Base-by-base conservation (phyloP, 1,284 basidiomycete genomes). In the Ceratobasidium sp. region DNA sequence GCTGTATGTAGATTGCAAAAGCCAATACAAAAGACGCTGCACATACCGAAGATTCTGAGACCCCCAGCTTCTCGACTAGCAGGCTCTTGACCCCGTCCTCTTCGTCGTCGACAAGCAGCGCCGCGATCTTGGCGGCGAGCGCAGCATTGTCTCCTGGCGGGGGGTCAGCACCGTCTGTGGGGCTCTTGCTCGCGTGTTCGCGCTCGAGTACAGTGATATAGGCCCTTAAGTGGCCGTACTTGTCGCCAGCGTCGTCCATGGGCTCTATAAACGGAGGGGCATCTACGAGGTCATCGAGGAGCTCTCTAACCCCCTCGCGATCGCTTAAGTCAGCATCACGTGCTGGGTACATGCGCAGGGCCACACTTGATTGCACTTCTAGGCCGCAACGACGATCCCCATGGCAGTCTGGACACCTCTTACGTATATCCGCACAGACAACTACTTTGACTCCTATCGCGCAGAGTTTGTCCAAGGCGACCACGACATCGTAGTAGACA, bases 81-180 rank as follows among this genome's bases (percentile, higher is more conserved):
- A 94, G 77, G 1, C 80, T 78, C 82, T 95, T 95, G 78, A 96
- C 86, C 71, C 89, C 88, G 73, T 96, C 94, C 80, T 96, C 94
- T 73, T 91, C 88, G 80, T 97, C 94, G 72, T 89, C 87, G 55
- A 87, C 87, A 55, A 97, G 86, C 60, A 93, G 81, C 3, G 83
- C 81, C 32, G 92, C 90, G 14, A 95, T 89, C 77, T 85, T 85
- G 77, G 85, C 86, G 23, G 94, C 86, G 10, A 94, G 81, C 45
- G 84, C 82, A 1, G 85, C 81, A 52, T 84, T 85, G 72, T 48
- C 50, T 21, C n/a, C n/a, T 6, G 48, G 46, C 16, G 50, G 50
- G 50, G 23, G 32, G 36, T 67, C 62, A 21, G 34, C 1, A 21
- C 36, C 32, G 4, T 55, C 62, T 16, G 58, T 60, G 5, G 62